Base-by-base conservation (phyloP, 345 rosid species). In the Passiflora organensis region DNA sequence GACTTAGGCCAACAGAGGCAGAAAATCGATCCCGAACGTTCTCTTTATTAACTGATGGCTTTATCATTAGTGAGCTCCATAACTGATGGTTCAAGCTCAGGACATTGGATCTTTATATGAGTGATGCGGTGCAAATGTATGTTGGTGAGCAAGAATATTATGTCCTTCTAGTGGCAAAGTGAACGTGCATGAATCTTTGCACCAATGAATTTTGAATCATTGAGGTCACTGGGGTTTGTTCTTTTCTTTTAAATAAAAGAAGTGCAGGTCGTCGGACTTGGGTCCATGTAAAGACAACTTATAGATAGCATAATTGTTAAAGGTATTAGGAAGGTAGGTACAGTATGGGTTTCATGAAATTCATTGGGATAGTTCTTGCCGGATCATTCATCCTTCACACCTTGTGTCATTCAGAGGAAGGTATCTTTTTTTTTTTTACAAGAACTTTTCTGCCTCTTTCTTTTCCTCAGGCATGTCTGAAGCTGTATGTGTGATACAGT, bases 371-470 rank as follows among this genome's bases (percentile, higher is more conserved):
- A 32, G n/a, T 65, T 60, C 64, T 80, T 46, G 39, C 58, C 12
- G 24, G 51, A 20, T 47, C 58, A 51, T 54, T 69, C 51, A 28
- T 67, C 53, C 59, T 67, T 47, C 74, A 59, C 51, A 66, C 60
- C 70, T 67, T 72, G 46, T 72, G 70, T 62, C 16, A 20, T 55
- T 61, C 85, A 13, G 80, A 69, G 51, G 51, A 69, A 77, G 86
- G 85, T 85, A 65, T 15, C 14, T 2, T 25, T 12, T 14, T 28
- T 12, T 9, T 37, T 41, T 41, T 15, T 32, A 17, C 39, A 12
- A 37, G 15, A 45, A 43, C 23, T 39, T 20, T 21, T 51, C 41
- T n/a, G 41, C 13, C 13, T 41, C 43, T 37, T 20, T 24, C 15
- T 41, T 53, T 53, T 34, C 10, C 5, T 28, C 34, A 28, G 34